These are phyloP conservation scores for Nakazawaea siamensis DNA, from an alignment of 805 yeast species.

Conservation along the genomic window DNA sequence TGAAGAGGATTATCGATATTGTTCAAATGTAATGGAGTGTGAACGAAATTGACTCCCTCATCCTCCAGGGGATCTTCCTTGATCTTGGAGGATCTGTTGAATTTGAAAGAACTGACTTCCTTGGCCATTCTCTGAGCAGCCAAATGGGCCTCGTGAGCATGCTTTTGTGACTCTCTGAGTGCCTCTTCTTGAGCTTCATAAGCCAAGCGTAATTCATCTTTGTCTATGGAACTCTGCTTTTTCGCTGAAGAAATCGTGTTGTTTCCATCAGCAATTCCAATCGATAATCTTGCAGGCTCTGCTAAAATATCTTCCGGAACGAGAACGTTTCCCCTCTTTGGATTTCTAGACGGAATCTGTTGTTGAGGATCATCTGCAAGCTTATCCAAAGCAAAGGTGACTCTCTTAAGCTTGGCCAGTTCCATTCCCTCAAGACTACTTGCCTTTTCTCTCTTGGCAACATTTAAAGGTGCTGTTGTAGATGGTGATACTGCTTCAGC, in stretches of 20 bases:
- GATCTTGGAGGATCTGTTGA: constrained; percentile 15
- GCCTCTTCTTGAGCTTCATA: constrained; percentile 50
- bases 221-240: constrained; percentile 25
- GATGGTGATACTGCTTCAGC: not conserved
- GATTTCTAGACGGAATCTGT: constrained; percentile 51
- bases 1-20: constrained; percentile 64
- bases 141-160: constrained; percentile 68
- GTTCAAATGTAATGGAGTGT: constrained; percentile 25
- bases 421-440: constrained; percentile 19
- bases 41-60: constrained; percentile 9
- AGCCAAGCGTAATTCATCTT: constrained; percentile 45
- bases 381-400: constrained; percentile 41
- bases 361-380: constrained; percentile 49
- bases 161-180: constrained; percentile 54
- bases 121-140: constrained; percentile 64
- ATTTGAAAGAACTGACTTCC: constrained; percentile 47
- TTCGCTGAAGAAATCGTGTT: constrained; percentile 20
- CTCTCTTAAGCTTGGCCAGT: constrained; percentile 38
- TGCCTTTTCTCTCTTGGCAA: constrained; percentile 4
- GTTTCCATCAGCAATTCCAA: constrained; percentile 55
- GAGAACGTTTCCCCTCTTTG: constrained; percentile 44
- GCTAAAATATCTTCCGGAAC: constrained; percentile 62
- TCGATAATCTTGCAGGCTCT: constrained; percentile 53
- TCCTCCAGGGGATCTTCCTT: constrained; percentile 20
- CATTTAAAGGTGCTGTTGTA: constrained; percentile 3